A percentile compares a stretch with the other conserved stretches of the same genome.
Conservation (phyloP, 371 early-diverging fungal species). For the Batkoa obscura region DNA sequence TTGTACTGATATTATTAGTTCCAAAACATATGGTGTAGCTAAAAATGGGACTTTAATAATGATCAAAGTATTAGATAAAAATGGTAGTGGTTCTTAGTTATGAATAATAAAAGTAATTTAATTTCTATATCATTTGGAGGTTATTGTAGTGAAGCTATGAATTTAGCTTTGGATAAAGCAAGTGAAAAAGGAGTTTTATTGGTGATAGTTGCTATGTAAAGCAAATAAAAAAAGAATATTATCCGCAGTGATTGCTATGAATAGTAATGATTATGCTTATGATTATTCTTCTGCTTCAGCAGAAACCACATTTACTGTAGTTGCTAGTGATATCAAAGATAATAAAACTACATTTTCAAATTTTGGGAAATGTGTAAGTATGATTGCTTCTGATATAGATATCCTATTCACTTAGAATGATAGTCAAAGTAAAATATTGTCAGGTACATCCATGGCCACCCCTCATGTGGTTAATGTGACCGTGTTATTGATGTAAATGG, state of each 20-base stretch:
- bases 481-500: no score
- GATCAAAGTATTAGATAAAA: slow-evolving; percentile 48
- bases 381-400: slow-evolving; percentile 27
- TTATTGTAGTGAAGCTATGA: no score
- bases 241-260: slow-evolving; percentile 58
- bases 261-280: slow-evolving; percentile 34
- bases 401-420: slow-evolving; percentile 10
- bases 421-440: slow-evolving; percentile 23
- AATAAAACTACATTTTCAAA: slow-evolving; percentile 28
- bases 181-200: no score
- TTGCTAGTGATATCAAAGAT: slow-evolving; percentile 24
- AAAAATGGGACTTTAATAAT: slow-evolving; percentile 52
- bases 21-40: slow-evolving; percentile 19
- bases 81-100: slow-evolving; percentile 15
- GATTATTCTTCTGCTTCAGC: slow-evolving; percentile 38
- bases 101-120: slow-evolving; percentile 10
- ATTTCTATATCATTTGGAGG: slow-evolving; percentile 5
- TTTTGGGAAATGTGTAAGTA: slow-evolving; percentile 44
- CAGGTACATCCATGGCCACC: slow-evolving; percentile 63
- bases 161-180: no score
- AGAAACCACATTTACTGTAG: slow-evolving; percentile 39
- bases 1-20: slow-evolving; percentile 34
- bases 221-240: slow-evolving; percentile 26
- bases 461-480: slow-evolving; percentile 37
- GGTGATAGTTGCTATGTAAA: not conserved